Percentiles rank a stretch among this genome's conserved stretches.
Evolutionary conservation across 2,329 filamentous ascomycete species (phyloP).

Genomic region (Penicillium sp.): DNA sequence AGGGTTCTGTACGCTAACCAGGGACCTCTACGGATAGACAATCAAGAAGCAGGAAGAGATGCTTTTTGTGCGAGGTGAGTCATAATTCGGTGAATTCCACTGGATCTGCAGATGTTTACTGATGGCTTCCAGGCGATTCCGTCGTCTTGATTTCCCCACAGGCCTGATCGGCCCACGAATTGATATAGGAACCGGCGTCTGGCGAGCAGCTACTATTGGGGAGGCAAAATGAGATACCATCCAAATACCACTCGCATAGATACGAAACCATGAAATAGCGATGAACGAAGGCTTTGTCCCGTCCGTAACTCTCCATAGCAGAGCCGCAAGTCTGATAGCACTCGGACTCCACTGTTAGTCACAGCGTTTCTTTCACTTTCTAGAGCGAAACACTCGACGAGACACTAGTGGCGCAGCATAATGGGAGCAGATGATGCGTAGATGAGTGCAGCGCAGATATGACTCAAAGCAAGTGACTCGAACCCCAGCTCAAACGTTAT

Average conservation of each 20-base stretch:
- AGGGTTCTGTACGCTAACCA: constrained; percentile 10
- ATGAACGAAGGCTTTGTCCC: constrained; percentile 6
- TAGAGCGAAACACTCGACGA: background rate
- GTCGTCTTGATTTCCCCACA: constrained; percentile 68
- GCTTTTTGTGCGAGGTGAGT: constrained; percentile 90
- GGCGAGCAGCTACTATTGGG: constrained; percentile 12
- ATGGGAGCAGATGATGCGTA: constrained; percentile 6
- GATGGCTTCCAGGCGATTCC: constrained; percentile 58
- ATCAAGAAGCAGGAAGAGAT: constrained; percentile 97
- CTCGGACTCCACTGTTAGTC: constrained; percentile 11
- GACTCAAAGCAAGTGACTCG: constrained; percentile 27
- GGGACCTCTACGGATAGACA: constrained; percentile 54
- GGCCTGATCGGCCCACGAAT: constrained; percentile 31
- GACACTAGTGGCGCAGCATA: constrained; percentile 7
- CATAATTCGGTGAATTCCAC: background rate
- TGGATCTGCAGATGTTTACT: constrained; percentile 17
- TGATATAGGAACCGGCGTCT: constrained; percentile 17
- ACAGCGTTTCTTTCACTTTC: constrained; percentile 1
- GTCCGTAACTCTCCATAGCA: background rate
- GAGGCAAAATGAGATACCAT: constrained; percentile 16
- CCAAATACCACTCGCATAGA: constrained; percentile 18
- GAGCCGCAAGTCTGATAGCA: constrained; percentile 8
- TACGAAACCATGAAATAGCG: constrained; percentile 21
- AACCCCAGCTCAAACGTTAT: constrained; percentile 17
- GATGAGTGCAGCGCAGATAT: constrained; percentile 10